Percentiles rank a stretch among this genome's conserved stretches.
Conservation (phyloP, 805 yeast genomes). For the Cyberlindnera bimundalis region DNA sequence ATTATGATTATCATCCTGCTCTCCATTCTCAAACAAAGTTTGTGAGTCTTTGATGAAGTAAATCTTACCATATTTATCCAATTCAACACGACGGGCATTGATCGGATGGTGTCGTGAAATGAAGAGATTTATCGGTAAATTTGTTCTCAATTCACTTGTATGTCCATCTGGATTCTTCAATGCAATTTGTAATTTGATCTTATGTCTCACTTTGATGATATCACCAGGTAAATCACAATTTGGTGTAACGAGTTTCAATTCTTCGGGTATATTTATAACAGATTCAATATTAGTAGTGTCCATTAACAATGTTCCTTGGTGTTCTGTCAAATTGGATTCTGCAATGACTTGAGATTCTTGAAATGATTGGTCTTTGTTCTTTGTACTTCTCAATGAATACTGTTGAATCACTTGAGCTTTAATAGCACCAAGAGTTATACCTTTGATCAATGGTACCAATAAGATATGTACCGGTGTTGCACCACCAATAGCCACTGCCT, state of each 20-base stretch:
- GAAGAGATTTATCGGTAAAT: constrained; percentile 69
- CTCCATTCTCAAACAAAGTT: constrained; percentile 23
- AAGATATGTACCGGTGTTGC: constrained; percentile 61
- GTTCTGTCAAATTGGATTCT: constrained; percentile 43
- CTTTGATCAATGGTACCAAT: constrained; percentile 76
- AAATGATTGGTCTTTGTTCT: constrained; percentile 47
- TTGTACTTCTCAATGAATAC: constrained; percentile 48
- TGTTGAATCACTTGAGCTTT: constrained; percentile 63
- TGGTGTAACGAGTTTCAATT: constrained; percentile 69
- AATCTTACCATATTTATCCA: constrained; percentile 36
- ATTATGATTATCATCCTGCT: background rate
- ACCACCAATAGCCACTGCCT: constrained; percentile 84
- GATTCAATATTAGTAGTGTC: constrained; percentile 65
- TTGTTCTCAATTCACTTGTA: constrained; percentile 80
- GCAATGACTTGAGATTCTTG: constrained; percentile 55
- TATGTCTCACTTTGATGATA: constrained; percentile 71
- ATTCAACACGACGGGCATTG: constrained; percentile 32
- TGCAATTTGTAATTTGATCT: constrained; percentile 66
- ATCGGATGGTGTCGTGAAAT: constrained; percentile 72
- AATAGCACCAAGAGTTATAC: constrained; percentile 65
- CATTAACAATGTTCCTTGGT: constrained; percentile 38
- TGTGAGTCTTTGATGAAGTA: constrained; percentile 35
- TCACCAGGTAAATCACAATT: constrained; percentile 66
- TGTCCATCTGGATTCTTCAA: constrained; percentile 76
- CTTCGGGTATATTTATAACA: constrained; percentile 59